Base-by-base conservation (phyloP, 108 stramenopile species). In the Skeletonema marinoi region DNA sequence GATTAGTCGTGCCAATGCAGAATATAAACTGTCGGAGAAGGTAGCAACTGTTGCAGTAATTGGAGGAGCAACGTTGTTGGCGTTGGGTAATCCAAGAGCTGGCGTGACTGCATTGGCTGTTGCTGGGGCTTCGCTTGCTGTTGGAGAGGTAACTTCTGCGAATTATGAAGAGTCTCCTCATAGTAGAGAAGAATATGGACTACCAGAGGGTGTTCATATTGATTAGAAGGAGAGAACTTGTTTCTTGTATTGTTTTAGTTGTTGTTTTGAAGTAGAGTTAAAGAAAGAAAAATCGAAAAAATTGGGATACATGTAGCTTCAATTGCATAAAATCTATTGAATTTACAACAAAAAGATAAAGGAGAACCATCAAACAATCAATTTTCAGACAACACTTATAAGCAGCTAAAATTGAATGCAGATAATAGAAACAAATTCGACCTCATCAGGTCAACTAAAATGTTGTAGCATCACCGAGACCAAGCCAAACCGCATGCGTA, bases 121-220 rank as follows among this genome's bases (percentile, higher is more conserved):
- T 46, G 82, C 82, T 30, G 82, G 78, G 11, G 82, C 78, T 32
- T 50, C 63, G n/a, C 59, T 81, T 64, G 80, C 80, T 38, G 80
- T 54, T 64, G 80, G 80, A 11, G 80, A 75, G 58, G 70, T 51
- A 17, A 59, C 73, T 41, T 41, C 39, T 41, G 0, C 39, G 10
- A 41, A 41, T 46, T 41, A 41, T 41, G 39, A 41, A 2, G 44
- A 46, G 16, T 46, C 44, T 46, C 4, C 16, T 46, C 44, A 16
- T 1, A 46, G 16, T 4, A 46, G 44, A 46, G 44, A 46, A 41
- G 74, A 75, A 67, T 66, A 60, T 66, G 74, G 66, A 3, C 42
- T 66, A 31, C 58, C 58, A 39, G 74, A 75, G 58, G 74, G 74
- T 32, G 54, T 75, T 39, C 74, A 67, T 60, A n/a, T 75, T 67